Evolutionary conservation across 2,329 filamentous ascomycete species (phyloP).

Genomic region (Alternaria consortialis): DNA sequence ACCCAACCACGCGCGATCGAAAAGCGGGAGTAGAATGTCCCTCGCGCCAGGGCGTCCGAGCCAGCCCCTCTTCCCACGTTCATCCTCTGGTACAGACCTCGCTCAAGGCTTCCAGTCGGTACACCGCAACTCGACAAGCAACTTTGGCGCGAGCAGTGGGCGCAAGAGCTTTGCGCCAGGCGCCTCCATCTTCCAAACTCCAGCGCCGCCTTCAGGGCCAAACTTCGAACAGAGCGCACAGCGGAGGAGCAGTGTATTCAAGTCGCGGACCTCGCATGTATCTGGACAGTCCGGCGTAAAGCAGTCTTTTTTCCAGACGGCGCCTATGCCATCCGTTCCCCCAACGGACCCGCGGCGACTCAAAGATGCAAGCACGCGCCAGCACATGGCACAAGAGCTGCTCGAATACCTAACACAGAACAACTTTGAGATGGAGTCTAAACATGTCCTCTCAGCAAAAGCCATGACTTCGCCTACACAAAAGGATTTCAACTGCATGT

Average conservation of each 20-base stretch:
- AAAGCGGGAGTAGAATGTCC: slow-evolving; percentile 84
- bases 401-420: slow-evolving; percentile 91
- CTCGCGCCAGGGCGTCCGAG: slow-evolving; percentile 81
- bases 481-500: slow-evolving; percentile 98
- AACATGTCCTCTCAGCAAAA: slow-evolving; percentile 89
- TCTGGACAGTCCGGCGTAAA: slow-evolving; percentile 73
- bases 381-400: slow-evolving; percentile 85
- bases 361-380: slow-evolving; percentile 80
- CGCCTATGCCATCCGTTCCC: slow-evolving; percentile 80
- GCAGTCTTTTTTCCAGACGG: slow-evolving; percentile 95
- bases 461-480: slow-evolving; percentile 93
- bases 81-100: slow-evolving; percentile 82
- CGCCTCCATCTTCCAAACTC: slow-evolving; percentile 57
- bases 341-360: slow-evolving; percentile 87
- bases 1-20: slow-evolving; percentile 75
- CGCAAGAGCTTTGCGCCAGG: slow-evolving; percentile 77
- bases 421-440: slow-evolving; percentile 98
- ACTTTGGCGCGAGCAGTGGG: slow-evolving; percentile 65
- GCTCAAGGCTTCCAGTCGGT: slow-evolving; percentile 85
- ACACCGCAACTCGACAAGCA: slow-evolving; percentile 82
- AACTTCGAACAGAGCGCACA: slow-evolving; percentile 66
- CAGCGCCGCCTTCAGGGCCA: slow-evolving; percentile 56
- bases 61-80: slow-evolving; percentile 86
- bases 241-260: slow-evolving; percentile 76
- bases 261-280: slow-evolving; percentile 67